Percentiles rank a stretch among this genome's conserved stretches.
Evolutionary conservation across 768 basidiomycete species (phyloP).

Genomic region (Asterophora parasitica): DNA sequence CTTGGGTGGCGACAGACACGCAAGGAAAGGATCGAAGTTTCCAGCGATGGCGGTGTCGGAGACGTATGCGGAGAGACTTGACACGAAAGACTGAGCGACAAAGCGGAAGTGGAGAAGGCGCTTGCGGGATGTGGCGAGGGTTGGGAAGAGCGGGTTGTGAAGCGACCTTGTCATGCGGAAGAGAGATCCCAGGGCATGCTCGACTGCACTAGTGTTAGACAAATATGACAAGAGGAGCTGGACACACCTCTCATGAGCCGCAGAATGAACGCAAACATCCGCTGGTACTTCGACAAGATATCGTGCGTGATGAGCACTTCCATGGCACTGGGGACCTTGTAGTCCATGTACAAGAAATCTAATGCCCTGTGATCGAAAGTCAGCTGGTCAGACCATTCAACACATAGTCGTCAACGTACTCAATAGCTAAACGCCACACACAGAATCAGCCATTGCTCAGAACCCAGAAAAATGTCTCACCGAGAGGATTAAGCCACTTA

Average conservation of each 20-base stretch:
- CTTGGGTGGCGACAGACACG: slow-evolving; percentile 26
- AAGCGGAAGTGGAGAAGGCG: slow-evolving; percentile 70
- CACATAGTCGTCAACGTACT: slow-evolving; percentile 33
- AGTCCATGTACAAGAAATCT: slow-evolving; percentile 88
- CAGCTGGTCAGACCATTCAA: slow-evolving; percentile 6
- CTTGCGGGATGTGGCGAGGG: slow-evolving; percentile 45
- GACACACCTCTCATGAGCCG: slow-evolving; percentile 67
- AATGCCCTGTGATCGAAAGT: slow-evolving; percentile 52
- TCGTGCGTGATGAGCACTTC: slow-evolving; percentile 66
- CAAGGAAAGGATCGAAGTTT: slow-evolving; percentile 69
- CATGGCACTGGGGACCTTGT: slow-evolving; percentile 80
- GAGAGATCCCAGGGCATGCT: slow-evolving; percentile 59
- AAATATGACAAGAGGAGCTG: neutral
- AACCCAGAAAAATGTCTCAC: slow-evolving; percentile 41
- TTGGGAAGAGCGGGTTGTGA: slow-evolving; percentile 51
- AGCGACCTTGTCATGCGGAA: slow-evolving; percentile 55
- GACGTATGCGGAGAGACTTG: slow-evolving; percentile 62
- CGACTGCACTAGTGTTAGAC: slow-evolving; percentile 39
- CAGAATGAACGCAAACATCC: slow-evolving; percentile 76
- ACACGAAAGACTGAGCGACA: slow-evolving; percentile 65
- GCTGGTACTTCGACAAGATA: slow-evolving; percentile 80
- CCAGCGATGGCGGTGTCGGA: slow-evolving; percentile 79
- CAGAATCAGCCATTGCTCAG: slow-evolving; percentile 1
- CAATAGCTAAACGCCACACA: slow-evolving; percentile 33
- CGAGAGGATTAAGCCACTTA: slow-evolving; percentile 77